Conservation (phyloP, 495 filamentous ascomycete genomes). For the Xylaria flabelliformis region DNA sequence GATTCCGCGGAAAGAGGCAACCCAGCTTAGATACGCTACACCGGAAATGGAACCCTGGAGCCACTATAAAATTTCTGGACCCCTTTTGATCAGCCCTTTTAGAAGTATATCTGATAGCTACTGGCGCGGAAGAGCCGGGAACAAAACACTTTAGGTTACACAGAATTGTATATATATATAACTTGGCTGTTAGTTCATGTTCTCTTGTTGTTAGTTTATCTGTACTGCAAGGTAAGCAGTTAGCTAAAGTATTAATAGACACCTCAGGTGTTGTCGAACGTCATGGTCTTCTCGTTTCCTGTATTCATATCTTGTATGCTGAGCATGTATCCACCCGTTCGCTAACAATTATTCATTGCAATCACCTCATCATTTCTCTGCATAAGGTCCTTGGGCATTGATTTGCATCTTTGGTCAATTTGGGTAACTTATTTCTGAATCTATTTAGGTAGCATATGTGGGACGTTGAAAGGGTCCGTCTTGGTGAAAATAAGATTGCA, state of each 20-base stretch:
- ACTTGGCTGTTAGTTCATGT: too few species aligned
- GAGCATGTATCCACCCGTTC: not conserved
- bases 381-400: not conserved
- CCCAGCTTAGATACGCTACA: not conserved
- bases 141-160: not conserved
- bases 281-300: not conserved
- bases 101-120: not conserved
- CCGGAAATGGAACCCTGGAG: not conserved
- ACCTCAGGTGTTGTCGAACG: not conserved
- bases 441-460: not conserved
- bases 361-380: not conserved
- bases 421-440: not conserved
- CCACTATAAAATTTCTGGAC: constrained; percentile 7
- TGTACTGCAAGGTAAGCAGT: too few species aligned
- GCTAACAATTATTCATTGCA: not conserved
- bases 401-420: not conserved
- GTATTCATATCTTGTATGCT: not conserved
- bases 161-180: not conserved
- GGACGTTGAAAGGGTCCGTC: not conserved
- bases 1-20: not conserved
- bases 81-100: not conserved
- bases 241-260: too few species aligned
- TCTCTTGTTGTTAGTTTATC: too few species aligned
- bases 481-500: constrained; percentile 10
- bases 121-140: constrained; percentile 8